A percentile compares a stretch with the other conserved stretches of the same genome.
Evolutionary conservation across 2,329 filamentous ascomycete genomes (phyloP).

Genomic region (Penicillium sp.): DNA sequence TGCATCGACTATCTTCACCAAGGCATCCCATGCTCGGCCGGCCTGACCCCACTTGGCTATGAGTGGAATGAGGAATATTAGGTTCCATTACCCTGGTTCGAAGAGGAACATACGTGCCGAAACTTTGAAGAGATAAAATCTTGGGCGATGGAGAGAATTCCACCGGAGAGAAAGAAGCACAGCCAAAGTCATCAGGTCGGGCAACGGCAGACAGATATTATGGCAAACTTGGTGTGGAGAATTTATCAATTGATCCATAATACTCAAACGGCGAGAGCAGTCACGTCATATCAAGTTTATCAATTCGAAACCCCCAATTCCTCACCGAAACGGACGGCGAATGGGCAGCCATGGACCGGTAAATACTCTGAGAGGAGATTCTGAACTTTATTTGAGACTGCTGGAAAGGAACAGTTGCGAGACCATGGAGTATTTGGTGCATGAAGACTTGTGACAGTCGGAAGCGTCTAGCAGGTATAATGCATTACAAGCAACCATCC

Average conservation of each 20-base stretch:
- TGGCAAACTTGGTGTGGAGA: background rate
- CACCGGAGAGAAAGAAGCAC: background rate
- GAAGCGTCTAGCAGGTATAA: too few species aligned
- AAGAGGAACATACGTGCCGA: slow-evolving; percentile 1
- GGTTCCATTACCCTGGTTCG: slow-evolving; percentile 2
- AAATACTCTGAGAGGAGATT: too few species aligned
- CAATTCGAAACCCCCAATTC: too few species aligned
- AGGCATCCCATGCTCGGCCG: background rate
- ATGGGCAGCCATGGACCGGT: too few species aligned
- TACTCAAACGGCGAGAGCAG: background rate
- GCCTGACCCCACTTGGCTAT: background rate
- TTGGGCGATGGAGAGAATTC: background rate
- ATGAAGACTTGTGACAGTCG: too few species aligned
- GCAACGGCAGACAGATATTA: background rate
- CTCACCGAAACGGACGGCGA: too few species aligned
- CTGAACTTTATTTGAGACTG: too few species aligned
- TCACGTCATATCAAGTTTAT: too few species aligned
- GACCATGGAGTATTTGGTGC: too few species aligned
- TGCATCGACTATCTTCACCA: slow-evolving; percentile 3
- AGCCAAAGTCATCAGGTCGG: background rate
- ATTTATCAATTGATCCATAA: background rate
- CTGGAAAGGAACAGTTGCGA: too few species aligned
- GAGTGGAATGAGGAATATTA: slow-evolving; percentile 2
- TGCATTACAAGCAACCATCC: too few species aligned
- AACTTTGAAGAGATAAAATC: background rate